Percentiles rank a stretch among this genome's conserved stretches.
These are phyloP conservation scores for Tetrahymena malaccensis DNA, from an alignment of 73 alveolate genomes.

Conservation along the genomic window DNA sequence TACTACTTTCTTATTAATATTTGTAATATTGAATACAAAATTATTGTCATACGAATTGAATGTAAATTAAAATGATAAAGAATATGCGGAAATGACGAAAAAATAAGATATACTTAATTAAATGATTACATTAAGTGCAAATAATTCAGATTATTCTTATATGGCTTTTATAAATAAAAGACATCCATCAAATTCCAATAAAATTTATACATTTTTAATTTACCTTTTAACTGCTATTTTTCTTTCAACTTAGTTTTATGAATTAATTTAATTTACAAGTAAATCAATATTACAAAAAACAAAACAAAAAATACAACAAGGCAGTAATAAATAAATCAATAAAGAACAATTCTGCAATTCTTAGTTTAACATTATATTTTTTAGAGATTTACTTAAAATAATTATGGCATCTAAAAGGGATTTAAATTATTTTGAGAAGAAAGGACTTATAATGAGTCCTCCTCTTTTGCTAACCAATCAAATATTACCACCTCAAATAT, in stretches of 20 bases:
- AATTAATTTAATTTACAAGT: not conserved
- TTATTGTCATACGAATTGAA: too few relatives aligned
- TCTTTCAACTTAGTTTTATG: not conserved
- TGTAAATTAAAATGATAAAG: too few relatives aligned
- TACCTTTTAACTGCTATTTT: not conserved
- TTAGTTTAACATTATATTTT: not conserved
- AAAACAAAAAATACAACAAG: not conserved
- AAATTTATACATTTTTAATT: not conserved
- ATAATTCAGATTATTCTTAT: not conserved
- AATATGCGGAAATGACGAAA: not conserved
- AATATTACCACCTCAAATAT: not conserved
- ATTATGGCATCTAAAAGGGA: not conserved
- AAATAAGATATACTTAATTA: not conserved
- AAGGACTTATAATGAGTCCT: not conserved
- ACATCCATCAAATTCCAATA: not conserved
- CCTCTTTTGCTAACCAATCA: not conserved
- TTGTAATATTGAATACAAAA: too few relatives aligned
- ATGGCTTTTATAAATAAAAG: not conserved
- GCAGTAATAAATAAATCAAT: too few relatives aligned
- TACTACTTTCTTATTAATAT: too few relatives aligned
- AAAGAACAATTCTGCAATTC: not conserved
- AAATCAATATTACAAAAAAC: not conserved
- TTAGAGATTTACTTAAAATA: not conserved
- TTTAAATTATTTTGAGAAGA: not conserved
- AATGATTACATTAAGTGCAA: not conserved